A percentile compares a stretch with the other conserved stretches of the same genome.
These are phyloP conservation scores for Penicillium sp. DNA, from an alignment of 2,329 filamentous ascomycete species.

Conservation along the genomic window DNA sequence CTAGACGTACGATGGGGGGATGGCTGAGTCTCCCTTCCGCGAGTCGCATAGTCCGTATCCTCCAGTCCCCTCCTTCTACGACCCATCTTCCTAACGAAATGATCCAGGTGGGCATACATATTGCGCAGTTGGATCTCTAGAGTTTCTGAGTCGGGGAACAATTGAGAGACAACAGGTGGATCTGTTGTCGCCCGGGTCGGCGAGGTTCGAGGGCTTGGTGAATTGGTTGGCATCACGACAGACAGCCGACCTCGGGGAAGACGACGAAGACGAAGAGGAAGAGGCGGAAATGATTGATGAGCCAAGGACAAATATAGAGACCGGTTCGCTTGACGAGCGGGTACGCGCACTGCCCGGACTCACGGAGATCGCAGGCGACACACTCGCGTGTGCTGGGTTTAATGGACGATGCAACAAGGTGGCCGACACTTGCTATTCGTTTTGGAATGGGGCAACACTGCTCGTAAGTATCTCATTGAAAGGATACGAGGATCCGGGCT, in stretches of 20 bases:
- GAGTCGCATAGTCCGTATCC: slow-evolving; percentile 69
- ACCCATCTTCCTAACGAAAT: slow-evolving; percentile 20
- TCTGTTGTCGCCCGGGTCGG: slow-evolving; percentile 26
- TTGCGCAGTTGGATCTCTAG: slow-evolving; percentile 74
- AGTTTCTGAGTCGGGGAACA: slow-evolving; percentile 63
- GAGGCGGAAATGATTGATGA: slow-evolving; percentile 1
- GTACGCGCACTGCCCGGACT: slow-evolving; percentile 28
- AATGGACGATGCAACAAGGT: slow-evolving; percentile 89
- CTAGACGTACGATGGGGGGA: slow-evolving; percentile 78
- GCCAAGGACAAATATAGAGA: slow-evolving; percentile 4
- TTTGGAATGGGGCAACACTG: slow-evolving; percentile 74
- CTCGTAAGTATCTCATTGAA: slow-evolving; percentile 32
- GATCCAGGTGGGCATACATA: slow-evolving; percentile 76
- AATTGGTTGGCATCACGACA: slow-evolving; percentile 62
- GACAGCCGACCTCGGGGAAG: slow-evolving; percentile 48
- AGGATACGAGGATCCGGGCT: slow-evolving; percentile 6
- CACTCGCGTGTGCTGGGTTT: slow-evolving; percentile 62
- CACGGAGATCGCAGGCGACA: slow-evolving; percentile 20
- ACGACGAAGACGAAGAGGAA: slow-evolving; percentile 30
- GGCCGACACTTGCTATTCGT: slow-evolving; percentile 92
- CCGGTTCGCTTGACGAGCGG: slow-evolving; percentile 21
- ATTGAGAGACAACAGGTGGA: slow-evolving; percentile 25
- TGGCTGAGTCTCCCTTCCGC: slow-evolving; percentile 69
- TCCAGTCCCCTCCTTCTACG: slow-evolving; percentile 4
- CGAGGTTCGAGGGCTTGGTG: slow-evolving; percentile 36